phyloP scores from a whole-genome alignment of 257 asterid genomes.

The Echium plantagineum region DNA sequence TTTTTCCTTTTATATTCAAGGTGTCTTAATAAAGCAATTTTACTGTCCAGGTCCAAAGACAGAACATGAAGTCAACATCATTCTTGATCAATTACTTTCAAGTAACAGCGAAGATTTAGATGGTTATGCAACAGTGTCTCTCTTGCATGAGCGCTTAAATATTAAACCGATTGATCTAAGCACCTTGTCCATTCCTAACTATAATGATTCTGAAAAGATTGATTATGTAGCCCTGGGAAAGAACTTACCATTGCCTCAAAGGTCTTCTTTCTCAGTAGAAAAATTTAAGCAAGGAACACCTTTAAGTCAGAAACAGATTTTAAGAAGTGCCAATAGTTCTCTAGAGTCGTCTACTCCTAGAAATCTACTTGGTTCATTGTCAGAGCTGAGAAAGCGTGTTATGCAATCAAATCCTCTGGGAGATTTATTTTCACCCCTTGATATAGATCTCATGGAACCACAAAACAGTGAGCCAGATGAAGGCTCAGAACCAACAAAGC shows the following conservation, averaged over 20 bases:
- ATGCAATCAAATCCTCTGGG: constrained; percentile 36
- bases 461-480: constrained; percentile 20
- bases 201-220: constrained; percentile 31
- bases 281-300: constrained; percentile 28
- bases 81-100: constrained; percentile 48
- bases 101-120: constrained; percentile 43
- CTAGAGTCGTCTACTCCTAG: constrained; percentile 55
- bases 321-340: constrained; percentile 16
- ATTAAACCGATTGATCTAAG: constrained; percentile 52
- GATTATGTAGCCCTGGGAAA: constrained; percentile 28
- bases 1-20: background rate
- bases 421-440: constrained; percentile 54
- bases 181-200: constrained; percentile 30
- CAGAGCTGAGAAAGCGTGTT: constrained; percentile 35
- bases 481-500: constrained; percentile 15
- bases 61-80: constrained; percentile 19
- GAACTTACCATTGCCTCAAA: constrained; percentile 27
- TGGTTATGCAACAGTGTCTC: constrained; percentile 42
- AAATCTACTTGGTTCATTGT: constrained; percentile 46
- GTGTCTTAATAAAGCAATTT: constrained; percentile 5
- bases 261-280: constrained; percentile 27
- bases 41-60: constrained; percentile 30
- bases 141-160: constrained; percentile 58
- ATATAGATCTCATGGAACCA: constrained; percentile 24
- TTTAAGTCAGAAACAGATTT: constrained; percentile 15